Evolutionary conservation across 306 rosid species (phyloP).

Genomic region (Prunus mume): DNA sequence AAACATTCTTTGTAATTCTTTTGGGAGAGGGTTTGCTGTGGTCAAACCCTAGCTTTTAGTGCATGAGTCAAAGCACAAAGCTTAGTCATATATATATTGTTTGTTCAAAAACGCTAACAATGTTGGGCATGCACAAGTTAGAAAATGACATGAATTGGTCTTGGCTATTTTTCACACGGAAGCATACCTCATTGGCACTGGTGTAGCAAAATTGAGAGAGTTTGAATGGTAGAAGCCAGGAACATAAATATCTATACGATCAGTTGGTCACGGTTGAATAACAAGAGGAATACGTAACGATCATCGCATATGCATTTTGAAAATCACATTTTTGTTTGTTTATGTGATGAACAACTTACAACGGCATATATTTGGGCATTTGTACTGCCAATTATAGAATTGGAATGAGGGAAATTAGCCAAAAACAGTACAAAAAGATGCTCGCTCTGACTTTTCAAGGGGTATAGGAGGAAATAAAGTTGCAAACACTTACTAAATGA

Average conservation of each 20-base stretch:
- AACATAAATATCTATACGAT: neutral
- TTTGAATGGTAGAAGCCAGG: conserved; percentile 9
- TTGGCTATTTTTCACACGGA: conserved; percentile 1
- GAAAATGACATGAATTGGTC: neutral
- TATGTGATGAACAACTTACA: no score
- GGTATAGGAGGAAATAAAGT: neutral
- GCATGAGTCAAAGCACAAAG: neutral
- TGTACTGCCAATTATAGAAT: no score
- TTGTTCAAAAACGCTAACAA: conserved; percentile 3
- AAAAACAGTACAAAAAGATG: no score
- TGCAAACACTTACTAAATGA: neutral
- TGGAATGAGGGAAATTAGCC: no score
- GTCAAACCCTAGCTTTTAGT: neutral
- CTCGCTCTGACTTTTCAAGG: no score
- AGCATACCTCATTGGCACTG: neutral
- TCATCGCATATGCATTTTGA: no score
- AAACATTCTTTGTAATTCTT: neutral
- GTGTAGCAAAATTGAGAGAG: neutral
- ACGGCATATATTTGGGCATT: no score
- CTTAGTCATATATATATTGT: neutral
- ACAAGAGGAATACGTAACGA: no score
- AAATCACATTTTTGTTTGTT: no score
- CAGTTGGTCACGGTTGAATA: no score
- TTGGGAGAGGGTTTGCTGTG: neutral
- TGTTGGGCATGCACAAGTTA: conserved; percentile 1